phyloP scores from a whole-genome alignment of 1,284 basidiomycete species.

The Ustilago bromivora region DNA sequence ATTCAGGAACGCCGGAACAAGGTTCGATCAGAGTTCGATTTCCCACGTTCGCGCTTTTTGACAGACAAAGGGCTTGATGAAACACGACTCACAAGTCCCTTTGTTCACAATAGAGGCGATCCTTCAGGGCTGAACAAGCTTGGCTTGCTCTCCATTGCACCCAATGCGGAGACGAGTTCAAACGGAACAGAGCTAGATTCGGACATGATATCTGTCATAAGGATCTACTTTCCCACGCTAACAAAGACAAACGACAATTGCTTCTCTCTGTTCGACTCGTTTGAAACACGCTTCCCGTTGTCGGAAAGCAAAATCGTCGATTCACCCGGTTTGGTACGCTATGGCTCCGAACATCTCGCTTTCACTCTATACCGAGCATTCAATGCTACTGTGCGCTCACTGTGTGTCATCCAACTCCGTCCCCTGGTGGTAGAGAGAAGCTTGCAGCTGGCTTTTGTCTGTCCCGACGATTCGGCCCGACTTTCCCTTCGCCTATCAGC shows the following conservation, averaged over 20 bases:
- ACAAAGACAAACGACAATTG: background rate
- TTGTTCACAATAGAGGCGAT: conserved; percentile 3
- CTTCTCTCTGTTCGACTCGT: background rate
- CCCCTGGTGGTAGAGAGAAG: too few species aligned
- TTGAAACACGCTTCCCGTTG: conserved; percentile 1
- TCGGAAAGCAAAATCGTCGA: background rate
- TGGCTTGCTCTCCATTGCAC: background rate
- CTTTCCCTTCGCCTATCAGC: background rate
- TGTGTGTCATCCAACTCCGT: too few species aligned
- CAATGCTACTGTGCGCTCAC: too few species aligned
- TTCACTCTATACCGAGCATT: too few species aligned
- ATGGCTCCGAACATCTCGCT: background rate
- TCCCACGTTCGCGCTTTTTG: conserved; percentile 20
- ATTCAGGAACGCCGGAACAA: conserved; percentile 1
- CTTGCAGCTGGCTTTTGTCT: background rate
- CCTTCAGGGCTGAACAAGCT: background rate
- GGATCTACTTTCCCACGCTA: conserved; percentile 4
- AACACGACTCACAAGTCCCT: conserved; percentile 4
- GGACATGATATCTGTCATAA: background rate
- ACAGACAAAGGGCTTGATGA: conserved; percentile 15
- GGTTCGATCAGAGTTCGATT: background rate
- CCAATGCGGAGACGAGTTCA: background rate
- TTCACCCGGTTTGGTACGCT: background rate
- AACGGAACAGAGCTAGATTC: background rate
- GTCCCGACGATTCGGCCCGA: background rate